Percentiles rank a stretch among this genome's conserved stretches.
Evolutionary conservation across 371 early-diverging fungal species (phyloP).

Genomic region (Rhizopus delemar): DNA sequence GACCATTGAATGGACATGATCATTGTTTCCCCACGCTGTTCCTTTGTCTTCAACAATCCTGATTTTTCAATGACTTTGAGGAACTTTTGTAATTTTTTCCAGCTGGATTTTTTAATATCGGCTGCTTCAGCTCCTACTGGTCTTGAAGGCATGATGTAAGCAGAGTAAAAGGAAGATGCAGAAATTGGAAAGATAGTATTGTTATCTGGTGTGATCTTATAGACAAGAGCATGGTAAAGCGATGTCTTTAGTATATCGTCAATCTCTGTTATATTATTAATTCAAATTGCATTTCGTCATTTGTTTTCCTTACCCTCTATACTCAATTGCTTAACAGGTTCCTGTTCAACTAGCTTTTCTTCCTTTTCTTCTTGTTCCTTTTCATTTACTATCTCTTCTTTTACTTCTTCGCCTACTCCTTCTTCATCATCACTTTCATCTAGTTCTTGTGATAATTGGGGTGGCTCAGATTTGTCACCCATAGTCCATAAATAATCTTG

Average conservation of each 20-base stretch:
- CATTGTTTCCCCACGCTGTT: constrained; percentile 63
- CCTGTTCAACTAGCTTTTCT: background rate
- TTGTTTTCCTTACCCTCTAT: constrained; percentile 19
- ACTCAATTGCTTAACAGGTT: constrained; percentile 2
- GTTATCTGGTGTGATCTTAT: constrained; percentile 57
- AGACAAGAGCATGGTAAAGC: constrained; percentile 63
- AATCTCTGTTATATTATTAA: constrained; percentile 41
- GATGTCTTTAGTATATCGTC: constrained; percentile 62
- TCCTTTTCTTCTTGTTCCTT: constrained; percentile 1
- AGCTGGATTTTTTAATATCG: constrained; percentile 73
- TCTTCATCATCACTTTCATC: constrained; percentile 37
- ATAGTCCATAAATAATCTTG: constrained; percentile 71
- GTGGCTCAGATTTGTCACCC: constrained; percentile 60
- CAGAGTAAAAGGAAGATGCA: constrained; percentile 64
- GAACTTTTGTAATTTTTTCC: constrained; percentile 76
- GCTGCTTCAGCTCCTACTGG: constrained; percentile 55
- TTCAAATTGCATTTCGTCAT: background rate
- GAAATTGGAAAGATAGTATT: constrained; percentile 59
- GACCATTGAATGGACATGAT: constrained; percentile 62
- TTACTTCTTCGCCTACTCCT: constrained; percentile 12
- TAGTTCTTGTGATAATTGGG: constrained; percentile 39
- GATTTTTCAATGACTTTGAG: constrained; percentile 70
- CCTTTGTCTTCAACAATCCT: constrained; percentile 69
- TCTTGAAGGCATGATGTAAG: constrained; percentile 64
- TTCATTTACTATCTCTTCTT: background rate